A percentile compares a stretch with the other conserved stretches of the same genome.
These are phyloP conservation scores for Apiosordaria backusii DNA, from an alignment of 495 filamentous ascomycete species.

Conservation along the genomic window DNA sequence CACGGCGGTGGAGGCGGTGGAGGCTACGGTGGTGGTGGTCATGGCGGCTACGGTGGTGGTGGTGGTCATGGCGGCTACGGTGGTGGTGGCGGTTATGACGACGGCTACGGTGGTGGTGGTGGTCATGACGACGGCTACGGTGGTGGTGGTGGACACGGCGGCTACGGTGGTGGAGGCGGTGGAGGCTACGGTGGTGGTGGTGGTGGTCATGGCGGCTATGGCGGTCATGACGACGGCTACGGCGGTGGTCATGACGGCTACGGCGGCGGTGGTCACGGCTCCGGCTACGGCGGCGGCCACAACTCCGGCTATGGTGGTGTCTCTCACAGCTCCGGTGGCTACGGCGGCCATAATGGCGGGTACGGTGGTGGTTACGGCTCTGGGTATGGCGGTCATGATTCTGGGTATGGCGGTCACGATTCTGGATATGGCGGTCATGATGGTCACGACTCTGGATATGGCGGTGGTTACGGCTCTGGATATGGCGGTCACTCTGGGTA, in stretches of 20 bases:
- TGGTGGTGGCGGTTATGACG: neutral
- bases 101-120: neutral
- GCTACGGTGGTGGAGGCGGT: neutral
- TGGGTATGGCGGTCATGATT: neutral
- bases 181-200: constrained; percentile 1
- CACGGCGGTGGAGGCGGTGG: neutral
- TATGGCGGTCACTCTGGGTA: neutral
- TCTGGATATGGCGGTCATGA: constrained; percentile 2
- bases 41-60: neutral
- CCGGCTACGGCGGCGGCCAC: constrained; percentile 1
- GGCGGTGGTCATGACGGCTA: neutral
- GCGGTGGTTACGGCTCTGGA: neutral
- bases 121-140: constrained; percentile 3
- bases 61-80: neutral
- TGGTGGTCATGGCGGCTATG: constrained; percentile 5
- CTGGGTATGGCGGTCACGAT: neutral
- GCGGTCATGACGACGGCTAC: neutral
- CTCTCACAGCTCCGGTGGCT: neutral
- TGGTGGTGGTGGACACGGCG: neutral
- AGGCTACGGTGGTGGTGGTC: neutral
- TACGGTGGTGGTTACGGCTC: neutral
- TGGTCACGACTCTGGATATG: neutral
- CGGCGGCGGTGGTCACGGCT: neutral
- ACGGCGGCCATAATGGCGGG: neutral
- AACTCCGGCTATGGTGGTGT: neutral